Conservation (phyloP, 345 rosid species). For the Eucalyptus camaldulensis region DNA sequence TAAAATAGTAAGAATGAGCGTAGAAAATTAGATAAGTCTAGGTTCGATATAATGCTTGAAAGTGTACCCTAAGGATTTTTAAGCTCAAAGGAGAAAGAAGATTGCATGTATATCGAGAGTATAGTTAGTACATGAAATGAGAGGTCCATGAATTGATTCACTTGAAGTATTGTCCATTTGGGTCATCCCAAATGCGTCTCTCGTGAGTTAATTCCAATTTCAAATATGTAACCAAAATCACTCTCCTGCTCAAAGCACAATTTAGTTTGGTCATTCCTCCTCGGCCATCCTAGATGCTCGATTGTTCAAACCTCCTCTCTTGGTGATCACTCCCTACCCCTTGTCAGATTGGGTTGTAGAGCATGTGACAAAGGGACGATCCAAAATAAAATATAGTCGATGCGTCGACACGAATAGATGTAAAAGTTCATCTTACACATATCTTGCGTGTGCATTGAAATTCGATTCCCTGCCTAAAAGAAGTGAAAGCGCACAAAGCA, state of each 20-base stretch:
- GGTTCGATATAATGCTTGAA: neutral
- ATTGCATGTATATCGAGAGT: neutral
- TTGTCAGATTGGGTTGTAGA: neutral
- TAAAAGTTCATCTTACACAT: neutral
- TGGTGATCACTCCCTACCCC: neutral
- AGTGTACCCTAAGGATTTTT: neutral
- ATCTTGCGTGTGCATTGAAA: neutral
- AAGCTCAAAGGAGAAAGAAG: neutral
- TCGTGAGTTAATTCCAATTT: neutral
- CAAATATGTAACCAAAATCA: neutral
- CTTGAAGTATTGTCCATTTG: neutral
- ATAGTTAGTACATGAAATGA: neutral
- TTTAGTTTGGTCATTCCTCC: neutral
- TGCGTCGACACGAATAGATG: neutral
- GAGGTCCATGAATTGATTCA: neutral
- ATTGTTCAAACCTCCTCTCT: neutral
- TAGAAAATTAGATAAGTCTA: too few species aligned
- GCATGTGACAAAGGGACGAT: neutral
- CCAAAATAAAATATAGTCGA: too few species aligned
- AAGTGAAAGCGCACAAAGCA: neutral
- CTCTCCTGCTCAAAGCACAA: neutral
- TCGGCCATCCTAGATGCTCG: neutral
- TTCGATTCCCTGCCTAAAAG: neutral
- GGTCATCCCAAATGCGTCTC: neutral
- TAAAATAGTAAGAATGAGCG: neutral